Evolutionary conservation across 116 monocot genomes (phyloP), one percentile per base, ranked within the genome.

Genomic region (Cymodocea nodosa): DNA sequence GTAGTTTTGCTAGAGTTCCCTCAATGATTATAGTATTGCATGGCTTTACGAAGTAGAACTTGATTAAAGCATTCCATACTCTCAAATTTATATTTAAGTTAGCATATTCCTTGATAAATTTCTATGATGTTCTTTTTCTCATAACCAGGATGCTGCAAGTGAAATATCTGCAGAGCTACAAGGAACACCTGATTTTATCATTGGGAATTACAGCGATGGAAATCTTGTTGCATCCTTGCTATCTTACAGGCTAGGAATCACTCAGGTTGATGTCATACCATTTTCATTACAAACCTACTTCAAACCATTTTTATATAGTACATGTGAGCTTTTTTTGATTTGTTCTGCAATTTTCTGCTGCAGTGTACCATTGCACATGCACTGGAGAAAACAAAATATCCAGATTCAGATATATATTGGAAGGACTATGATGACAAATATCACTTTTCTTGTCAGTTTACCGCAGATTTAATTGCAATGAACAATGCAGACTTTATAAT

Each of bases 331-430:
- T 5, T 19, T 64, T 19, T 23, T 55, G 39, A 52, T 22, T 13
- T 5, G 35, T 30, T 14, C 35, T 12, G 15, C 0, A 0, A 4
- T 25, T 22, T 69, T 48, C 12, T 76, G 50, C 30, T 77, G 52
- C 62, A 95, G 95, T 95, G 95, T 62, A 87, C 79, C 60, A 95
- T 95, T 71, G 95, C 90, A 30, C 95, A 95, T 79, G 95, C 95
- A 14, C 61, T 95, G 65, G 95, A 95, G 87, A 95, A 95, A 78
- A 95, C 95, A 3, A 95, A 95, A 68, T 95, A 95, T 71, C 95
- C 90, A 62, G 90, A 90, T 60, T 95, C 95, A 35, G 90, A 95
- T 68, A 90, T 95, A 66, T 95, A 83, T 51, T 90, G 94, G 94
- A 83, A 85, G 71, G 82, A 75, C 19, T 85, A 71, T 35, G 95